Percentiles rank a stretch among this genome's conserved stretches.
Evolutionary conservation across 1,284 basidiomycete genomes (phyloP).

Genomic region (Fomitopsis betulina): DNA sequence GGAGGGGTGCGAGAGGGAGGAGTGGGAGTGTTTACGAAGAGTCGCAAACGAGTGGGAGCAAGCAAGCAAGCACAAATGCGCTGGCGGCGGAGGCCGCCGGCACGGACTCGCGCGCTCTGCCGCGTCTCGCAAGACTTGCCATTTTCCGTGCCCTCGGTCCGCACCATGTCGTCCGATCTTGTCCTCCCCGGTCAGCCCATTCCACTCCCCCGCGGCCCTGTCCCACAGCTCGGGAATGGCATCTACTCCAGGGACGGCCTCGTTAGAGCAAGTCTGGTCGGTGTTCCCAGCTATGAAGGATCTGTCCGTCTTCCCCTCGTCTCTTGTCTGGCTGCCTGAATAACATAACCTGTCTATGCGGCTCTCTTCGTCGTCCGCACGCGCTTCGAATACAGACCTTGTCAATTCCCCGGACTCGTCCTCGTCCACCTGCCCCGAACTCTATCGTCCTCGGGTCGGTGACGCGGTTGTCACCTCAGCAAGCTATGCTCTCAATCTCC

Average conservation of each 20-base stretch:
- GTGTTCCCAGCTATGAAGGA: conserved; percentile 58
- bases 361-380: conserved; percentile 8
- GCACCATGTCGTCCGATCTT: conserved; percentile 35
- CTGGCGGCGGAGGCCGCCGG: conserved; percentile 13
- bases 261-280: conserved; percentile 72
- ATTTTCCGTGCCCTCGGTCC: conserved; percentile 4
- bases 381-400: conserved; percentile 42
- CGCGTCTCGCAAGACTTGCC: conserved; percentile 1
- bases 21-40: conserved; percentile 11
- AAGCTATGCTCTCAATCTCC: conserved; percentile 85
- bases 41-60: conserved; percentile 1
- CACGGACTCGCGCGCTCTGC: conserved; percentile 4
- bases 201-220: conserved; percentile 50
- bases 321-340: conserved; percentile 20
- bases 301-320: conserved; percentile 49
- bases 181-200: conserved; percentile 85
- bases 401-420: conserved; percentile 54
- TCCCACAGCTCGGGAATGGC: conserved; percentile 61
- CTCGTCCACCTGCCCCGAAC: conserved; percentile 66
- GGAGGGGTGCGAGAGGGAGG: conserved; percentile 12
- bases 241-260: conserved; percentile 65
- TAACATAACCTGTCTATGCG: conserved; percentile 11
- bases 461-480: conserved; percentile 82
- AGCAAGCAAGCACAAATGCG: conserved; percentile 27
- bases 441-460: conserved; percentile 77